A percentile compares a stretch with the other conserved stretches of the same genome.
Evolutionary conservation across 805 yeast genomes (phyloP).

Genomic region (Monosporozyma aerobia): DNA sequence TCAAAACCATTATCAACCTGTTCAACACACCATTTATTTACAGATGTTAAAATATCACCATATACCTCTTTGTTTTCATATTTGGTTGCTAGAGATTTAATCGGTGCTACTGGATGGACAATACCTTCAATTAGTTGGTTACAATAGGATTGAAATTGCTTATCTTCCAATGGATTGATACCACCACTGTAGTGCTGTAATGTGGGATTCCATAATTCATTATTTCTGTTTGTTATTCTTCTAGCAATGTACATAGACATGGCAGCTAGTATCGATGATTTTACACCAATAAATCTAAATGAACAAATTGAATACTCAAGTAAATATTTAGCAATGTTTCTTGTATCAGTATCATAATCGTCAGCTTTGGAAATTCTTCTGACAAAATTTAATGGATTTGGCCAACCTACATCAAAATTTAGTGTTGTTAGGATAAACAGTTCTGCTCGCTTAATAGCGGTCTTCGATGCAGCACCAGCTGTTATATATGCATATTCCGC

Average conservation of each 20-base stretch:
- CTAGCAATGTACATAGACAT: constrained; percentile 81
- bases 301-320: constrained; percentile 72
- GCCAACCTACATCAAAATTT: constrained; percentile 68
- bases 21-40: constrained; percentile 5
- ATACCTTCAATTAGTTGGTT: constrained; percentile 22
- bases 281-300: constrained; percentile 58
- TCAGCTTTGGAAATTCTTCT: constrained; percentile 87
- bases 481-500: constrained; percentile 80
- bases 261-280: constrained; percentile 77
- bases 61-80: constrained; percentile 14
- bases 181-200: constrained; percentile 23
- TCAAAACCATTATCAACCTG: constrained; percentile 5
- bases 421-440: constrained; percentile 63
- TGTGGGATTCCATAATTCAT: constrained; percentile 18
- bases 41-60: constrained; percentile 10
- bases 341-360: constrained; percentile 72
- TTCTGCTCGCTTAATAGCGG: constrained; percentile 77
- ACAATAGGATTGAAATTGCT: constrained; percentile 16
- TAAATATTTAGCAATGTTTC: constrained; percentile 79
- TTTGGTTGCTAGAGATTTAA: constrained; percentile 21
- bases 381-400: constrained; percentile 84
- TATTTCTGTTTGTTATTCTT: constrained; percentile 35
- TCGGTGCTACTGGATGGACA: constrained; percentile 21
- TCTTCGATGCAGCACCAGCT: constrained; percentile 74
- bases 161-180: constrained; percentile 17